A percentile compares a stretch with the other conserved stretches of the same genome.
Conservation (phyloP, 176 grass and related monocot species). For the Melocanna baccifera region DNA sequence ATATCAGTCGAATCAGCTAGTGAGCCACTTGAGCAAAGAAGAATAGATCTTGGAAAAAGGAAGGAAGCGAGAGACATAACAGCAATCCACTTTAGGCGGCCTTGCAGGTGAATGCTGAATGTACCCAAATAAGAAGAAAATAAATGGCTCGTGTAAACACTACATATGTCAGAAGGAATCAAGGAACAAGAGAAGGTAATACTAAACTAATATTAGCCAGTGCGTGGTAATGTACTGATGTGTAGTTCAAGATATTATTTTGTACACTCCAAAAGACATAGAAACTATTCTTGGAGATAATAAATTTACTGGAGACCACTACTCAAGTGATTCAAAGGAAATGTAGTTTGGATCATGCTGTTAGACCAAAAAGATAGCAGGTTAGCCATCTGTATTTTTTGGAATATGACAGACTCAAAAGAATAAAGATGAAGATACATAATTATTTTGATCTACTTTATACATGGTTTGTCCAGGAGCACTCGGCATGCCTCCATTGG, state of each 20-base stretch:
- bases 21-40: slow-evolving; percentile 28
- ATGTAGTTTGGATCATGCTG: background rate
- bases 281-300: slow-evolving; percentile 7
- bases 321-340: background rate
- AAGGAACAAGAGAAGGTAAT: slow-evolving; percentile 31
- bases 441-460: slow-evolving; percentile 12
- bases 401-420: slow-evolving; percentile 4
- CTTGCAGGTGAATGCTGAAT: slow-evolving; percentile 27
- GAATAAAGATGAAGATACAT: background rate
- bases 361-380: background rate
- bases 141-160: slow-evolving; percentile 11
- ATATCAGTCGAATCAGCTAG: slow-evolving; percentile 47
- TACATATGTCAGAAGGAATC: slow-evolving; percentile 31
- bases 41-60: slow-evolving; percentile 26
- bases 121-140: slow-evolving; percentile 12
- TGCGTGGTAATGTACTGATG: slow-evolving; percentile 4
- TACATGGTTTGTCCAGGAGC: background rate
- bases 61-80: background rate
- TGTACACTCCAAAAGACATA: background rate
- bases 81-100: slow-evolving; percentile 20
- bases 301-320: slow-evolving; percentile 1
- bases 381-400: background rate
- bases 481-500: background rate
- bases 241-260: slow-evolving; percentile 20
- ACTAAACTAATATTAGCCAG: background rate